Evolutionary conservation across 2,329 filamentous ascomycete genomes (phyloP), one percentile per base, ranked within the genome.

Genomic region (Lithohypha guttulata): DNA sequence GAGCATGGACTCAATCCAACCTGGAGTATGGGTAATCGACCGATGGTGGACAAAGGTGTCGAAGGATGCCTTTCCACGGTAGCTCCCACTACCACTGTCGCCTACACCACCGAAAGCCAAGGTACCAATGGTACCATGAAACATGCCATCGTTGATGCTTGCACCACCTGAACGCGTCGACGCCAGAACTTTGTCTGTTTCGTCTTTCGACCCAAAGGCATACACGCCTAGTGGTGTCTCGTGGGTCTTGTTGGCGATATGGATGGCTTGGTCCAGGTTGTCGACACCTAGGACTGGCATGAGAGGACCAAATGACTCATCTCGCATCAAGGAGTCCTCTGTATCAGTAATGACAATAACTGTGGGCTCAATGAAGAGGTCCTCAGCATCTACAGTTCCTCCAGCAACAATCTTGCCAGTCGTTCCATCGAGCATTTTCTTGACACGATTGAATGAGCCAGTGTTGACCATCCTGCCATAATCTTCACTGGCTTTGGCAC

Each of bases 281-380:
- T 84, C 73, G 40, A 85, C 80, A 0, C 85, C 73, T 39, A 93
- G 65, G 46, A 96, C 77, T 46, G 84, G 79, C 50, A 93, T 85
- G 43, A 94, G 70, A n/a, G 91, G 91, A 5, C 89, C 91, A 57
- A 98, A 98, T 29, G 79, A 84, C 65, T 98, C 91, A 47, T 93
- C 76, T 17, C 66, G 64, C 55, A 95, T 73, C 60, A 95, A 75
- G 6, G 79, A 71, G 62, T 94, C 89, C 34, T 87, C 72, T 11
- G 73, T 57, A 45, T 76, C 77, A 49, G 83, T 70, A 25, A 95
- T 81, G 44, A 84, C 71, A n/a, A 98, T 78, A n/a, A 89, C 77
- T 0, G 91, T 98, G 1, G 87, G 84, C 58, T 89, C 85, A 51
- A 98, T 91, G 62, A 82, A 95, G 34, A 82, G 77, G 21, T 84